Evolutionary conservation across 2,329 filamentous ascomycete species (phyloP).

Genomic region (Fusarium zealandicum): DNA sequence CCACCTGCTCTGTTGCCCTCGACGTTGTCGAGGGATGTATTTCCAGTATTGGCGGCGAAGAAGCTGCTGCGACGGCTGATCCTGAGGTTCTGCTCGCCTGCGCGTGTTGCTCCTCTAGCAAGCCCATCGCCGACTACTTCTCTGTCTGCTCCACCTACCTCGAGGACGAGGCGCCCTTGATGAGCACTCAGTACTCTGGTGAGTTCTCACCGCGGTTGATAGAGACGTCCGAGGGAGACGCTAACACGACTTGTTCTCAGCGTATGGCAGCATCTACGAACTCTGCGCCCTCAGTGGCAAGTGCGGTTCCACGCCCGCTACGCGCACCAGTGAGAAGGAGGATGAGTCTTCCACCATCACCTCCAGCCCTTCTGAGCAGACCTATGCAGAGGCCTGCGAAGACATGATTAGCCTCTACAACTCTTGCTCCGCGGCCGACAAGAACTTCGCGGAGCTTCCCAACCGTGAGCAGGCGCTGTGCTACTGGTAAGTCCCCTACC

Average conservation of each 20-base stretch:
- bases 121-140: constrained; percentile 38
- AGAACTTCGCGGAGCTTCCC: constrained; percentile 38
- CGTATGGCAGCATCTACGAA: constrained; percentile 40
- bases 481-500: constrained; percentile 42
- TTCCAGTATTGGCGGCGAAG: constrained; percentile 32
- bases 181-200: constrained; percentile 39
- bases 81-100: constrained; percentile 37
- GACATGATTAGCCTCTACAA: constrained; percentile 41
- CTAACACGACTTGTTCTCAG: constrained; percentile 28
- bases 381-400: constrained; percentile 36
- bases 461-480: constrained; percentile 42
- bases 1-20: constrained; percentile 35
- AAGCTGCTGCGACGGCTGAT: constrained; percentile 36
- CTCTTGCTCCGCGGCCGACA: constrained; percentile 38
- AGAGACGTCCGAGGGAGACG: too few species aligned
- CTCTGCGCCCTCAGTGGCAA: constrained; percentile 25
- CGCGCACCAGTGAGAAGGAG: constrained; percentile 4
- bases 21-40: constrained; percentile 36
- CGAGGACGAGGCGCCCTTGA: constrained; percentile 30
- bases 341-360: constrained; percentile 19
- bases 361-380: constrained; percentile 21
- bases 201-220: background rate
- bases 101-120: constrained; percentile 40
- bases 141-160: constrained; percentile 44
- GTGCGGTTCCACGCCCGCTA: constrained; percentile 16